Evolutionary conservation across 2,329 filamentous ascomycete species (phyloP), one percentile per base, ranked within the genome.

Genomic region (Verticillium tricorpus): DNA sequence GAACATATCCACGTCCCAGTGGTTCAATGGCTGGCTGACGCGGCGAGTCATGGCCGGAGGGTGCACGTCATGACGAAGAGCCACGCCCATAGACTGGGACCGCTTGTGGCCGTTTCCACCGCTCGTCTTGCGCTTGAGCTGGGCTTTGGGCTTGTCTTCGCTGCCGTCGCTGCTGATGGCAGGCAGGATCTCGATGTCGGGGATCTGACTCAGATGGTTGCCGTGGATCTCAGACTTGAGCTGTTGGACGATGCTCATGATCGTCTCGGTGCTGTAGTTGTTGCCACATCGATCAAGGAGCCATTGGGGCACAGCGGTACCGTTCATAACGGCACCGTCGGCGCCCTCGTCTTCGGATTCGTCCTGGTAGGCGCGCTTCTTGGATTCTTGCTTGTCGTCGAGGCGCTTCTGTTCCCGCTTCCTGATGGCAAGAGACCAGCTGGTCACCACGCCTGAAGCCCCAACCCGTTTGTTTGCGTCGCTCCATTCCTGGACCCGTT

Each of bases 331-430:
- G 15, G 71, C 65, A 3, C 69, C 70, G 1, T 73, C 71, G 39
- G 68, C 67, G 25, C 70, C 73, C 32, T 74, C 74, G 14, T 75
- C 73, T 5, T 69, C 68, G 31, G 64, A 64, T 40, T 68, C 68
- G 15, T 67, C 61, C 22, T 66, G 63, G 19, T 64, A 65, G 17
- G 62, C 65, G 37, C 71, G 72, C 66, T 75, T 78, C 62, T 67
- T 73, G 55, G 67, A 68, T 2, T 69, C 69, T 62, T 68, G 72
- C 70, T 74, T 71, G 58, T 77, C 76, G 63, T 81, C 78, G 8
- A 86, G 74, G 5, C 86, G 82, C 67, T 83, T 79, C 68, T 86
- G 80, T 70, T 90, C 88, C 15, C 89, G 84, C 74, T 88, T 89
- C 55, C 88, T 82, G 57, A 88, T 79, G 6, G 81, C 82, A 7